phyloP scores from a whole-genome alignment of 2,329 filamentous ascomycete species.

The Plectosphaerella cucumerina region DNA sequence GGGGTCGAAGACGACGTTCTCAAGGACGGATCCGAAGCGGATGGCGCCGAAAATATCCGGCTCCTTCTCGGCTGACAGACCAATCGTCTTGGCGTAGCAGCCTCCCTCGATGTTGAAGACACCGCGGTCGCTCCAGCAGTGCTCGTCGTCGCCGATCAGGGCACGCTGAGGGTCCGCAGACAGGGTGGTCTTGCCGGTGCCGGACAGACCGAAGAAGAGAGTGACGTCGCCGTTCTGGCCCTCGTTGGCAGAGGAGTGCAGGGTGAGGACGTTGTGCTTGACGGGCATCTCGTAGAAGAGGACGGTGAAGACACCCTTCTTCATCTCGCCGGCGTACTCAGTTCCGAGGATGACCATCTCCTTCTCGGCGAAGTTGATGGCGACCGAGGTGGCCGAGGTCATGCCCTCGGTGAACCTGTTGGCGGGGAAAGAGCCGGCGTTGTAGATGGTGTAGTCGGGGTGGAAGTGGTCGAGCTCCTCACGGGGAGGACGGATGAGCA shows the following conservation, averaged over 20 bases:
- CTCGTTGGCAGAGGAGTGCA: slow-evolving; percentile 98
- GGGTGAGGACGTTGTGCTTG: slow-evolving; percentile 97
- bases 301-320: slow-evolving; percentile 98
- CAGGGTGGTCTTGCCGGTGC: slow-evolving; percentile 97
- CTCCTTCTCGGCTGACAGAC: slow-evolving; percentile 96
- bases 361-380: slow-evolving; percentile 99
- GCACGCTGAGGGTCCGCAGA: slow-evolving; percentile 95
- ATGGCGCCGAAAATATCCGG: slow-evolving; percentile 97
- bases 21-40: slow-evolving; percentile 92
- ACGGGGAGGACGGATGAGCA: slow-evolving; percentile 90
- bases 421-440: slow-evolving; percentile 95
- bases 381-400: slow-evolving; percentile 96
- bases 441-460: slow-evolving; percentile 99
- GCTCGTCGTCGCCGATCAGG: slow-evolving; percentile 97
- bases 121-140: slow-evolving; percentile 96
- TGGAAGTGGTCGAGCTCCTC: slow-evolving; percentile 97
- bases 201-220: slow-evolving; percentile 98
- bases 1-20: slow-evolving; percentile 98
- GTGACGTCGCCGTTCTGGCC: slow-evolving; percentile 92
- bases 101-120: slow-evolving; percentile 99
- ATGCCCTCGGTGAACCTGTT: slow-evolving; percentile 98
- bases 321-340: slow-evolving; percentile 97
- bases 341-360: slow-evolving; percentile 99
- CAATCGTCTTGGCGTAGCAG: slow-evolving; percentile 99
- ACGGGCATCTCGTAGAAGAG: slow-evolving; percentile 99